Conservation (phyloP, 2,329 filamentous ascomycete species). For the Cladosporium phlei region DNA sequence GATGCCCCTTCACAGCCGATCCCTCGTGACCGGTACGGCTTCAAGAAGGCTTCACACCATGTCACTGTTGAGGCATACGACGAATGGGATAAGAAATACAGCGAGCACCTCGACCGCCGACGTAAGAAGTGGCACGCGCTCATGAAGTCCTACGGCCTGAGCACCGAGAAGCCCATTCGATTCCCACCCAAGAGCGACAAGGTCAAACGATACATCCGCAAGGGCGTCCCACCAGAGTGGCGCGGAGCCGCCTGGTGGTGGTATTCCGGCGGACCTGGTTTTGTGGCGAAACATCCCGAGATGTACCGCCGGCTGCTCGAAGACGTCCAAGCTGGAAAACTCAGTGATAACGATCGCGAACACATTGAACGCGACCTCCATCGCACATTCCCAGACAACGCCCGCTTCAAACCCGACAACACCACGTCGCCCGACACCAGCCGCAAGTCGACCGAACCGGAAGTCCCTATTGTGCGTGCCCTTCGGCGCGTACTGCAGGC, state of each 20-base stretch:
- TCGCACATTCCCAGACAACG: slow-evolving; percentile 90
- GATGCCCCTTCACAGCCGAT: slow-evolving; percentile 20
- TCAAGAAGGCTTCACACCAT: slow-evolving; percentile 81
- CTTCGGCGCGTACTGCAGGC: slow-evolving; percentile 82
- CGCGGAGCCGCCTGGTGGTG: slow-evolving; percentile 96
- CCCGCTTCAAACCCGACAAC: slow-evolving; percentile 71
- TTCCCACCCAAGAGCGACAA: slow-evolving; percentile 80
- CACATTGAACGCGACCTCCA: slow-evolving; percentile 92
- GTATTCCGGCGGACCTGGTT: slow-evolving; percentile 81
- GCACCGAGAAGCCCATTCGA: slow-evolving; percentile 64
- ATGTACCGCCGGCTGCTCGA: slow-evolving; percentile 69
- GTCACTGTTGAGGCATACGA: slow-evolving; percentile 75
- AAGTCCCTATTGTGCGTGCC: slow-evolving; percentile 74
- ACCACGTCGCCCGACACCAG: slow-evolving; percentile 26
- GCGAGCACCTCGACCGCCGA: slow-evolving; percentile 67
- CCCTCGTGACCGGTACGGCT: slow-evolving; percentile 78
- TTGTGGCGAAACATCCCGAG: slow-evolving; percentile 69
- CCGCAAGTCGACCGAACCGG: slow-evolving; percentile 60
- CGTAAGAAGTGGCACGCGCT: slow-evolving; percentile 76
- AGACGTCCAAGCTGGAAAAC: slow-evolving; percentile 55
- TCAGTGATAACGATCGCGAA: slow-evolving; percentile 72
- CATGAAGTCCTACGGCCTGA: slow-evolving; percentile 70
- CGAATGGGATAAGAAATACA: slow-evolving; percentile 71
- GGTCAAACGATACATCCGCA: slow-evolving; percentile 83
- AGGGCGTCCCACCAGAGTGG: slow-evolving; percentile 91